Evolutionary conservation across 106 monocot species (phyloP).

Genomic region (Dendrobium huoshanense): DNA sequence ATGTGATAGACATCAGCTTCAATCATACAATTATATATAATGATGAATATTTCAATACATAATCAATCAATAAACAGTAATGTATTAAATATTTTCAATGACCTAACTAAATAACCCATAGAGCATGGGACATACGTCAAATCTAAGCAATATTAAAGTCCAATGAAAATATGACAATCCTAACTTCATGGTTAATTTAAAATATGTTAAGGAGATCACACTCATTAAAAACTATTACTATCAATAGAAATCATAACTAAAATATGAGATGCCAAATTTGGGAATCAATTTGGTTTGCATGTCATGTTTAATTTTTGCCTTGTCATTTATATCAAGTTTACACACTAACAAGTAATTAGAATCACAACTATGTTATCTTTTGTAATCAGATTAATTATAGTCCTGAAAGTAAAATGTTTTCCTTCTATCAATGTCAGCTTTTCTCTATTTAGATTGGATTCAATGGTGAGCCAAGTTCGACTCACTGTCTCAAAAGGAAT

Average conservation of each 20-base stretch:
- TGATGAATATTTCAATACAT: no score
- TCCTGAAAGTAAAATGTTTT: neutral
- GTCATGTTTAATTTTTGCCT: neutral
- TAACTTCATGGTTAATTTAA: neutral
- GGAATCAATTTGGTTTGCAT: neutral
- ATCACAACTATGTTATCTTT: neutral
- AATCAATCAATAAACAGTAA: no score
- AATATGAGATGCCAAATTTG: neutral
- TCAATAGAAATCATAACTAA: no score
- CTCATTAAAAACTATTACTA: no score
- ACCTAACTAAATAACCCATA: no score
- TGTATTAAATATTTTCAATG: no score
- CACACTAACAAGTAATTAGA: neutral
- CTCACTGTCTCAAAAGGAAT: neutral
- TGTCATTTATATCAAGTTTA: neutral
- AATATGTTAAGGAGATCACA: neutral
- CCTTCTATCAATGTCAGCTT: neutral
- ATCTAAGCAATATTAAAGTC: no score
- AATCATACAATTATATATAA: no score
- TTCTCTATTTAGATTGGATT: neutral
- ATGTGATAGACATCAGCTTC: no score
- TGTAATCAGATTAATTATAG: neutral
- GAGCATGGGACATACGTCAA: no score
- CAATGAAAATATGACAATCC: no score
- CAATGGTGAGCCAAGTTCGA: neutral